Base-by-base conservation (phyloP, 176 grass and related monocot genomes). In the Oryza officinalis region DNA sequence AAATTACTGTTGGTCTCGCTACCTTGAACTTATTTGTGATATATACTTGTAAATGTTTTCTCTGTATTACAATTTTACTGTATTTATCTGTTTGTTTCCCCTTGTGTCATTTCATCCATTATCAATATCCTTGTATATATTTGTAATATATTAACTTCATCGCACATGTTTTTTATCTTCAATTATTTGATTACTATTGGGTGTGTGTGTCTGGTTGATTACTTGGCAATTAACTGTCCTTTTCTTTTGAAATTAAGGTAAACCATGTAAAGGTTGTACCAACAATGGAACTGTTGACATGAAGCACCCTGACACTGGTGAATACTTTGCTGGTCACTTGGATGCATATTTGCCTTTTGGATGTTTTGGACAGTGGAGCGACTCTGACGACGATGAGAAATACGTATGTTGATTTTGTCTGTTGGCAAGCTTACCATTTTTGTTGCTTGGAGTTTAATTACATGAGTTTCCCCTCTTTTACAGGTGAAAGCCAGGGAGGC, bases 241-340 rank as follows among this genome's bases (percentile, higher is more conserved):
- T 18, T 32, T 83, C 27, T 65, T 52, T 13, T 44, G 67, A 76
- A 54, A 76, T 46, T 13, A 46, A 84, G 82, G 72, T 76, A 63
- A 27, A 44, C 10, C 9, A 46, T 84, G 72, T 61, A 40, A 68
- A 38, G 72, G 60, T 27, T 84, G 82, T 68, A 27, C 10, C 13
- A 38, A 4, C 4, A n/a, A 15, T 54, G 71, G 72, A 65, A 52
- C 33, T 18, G 23, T 22, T 76, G 72, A 41, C 27, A 57, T 76
- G 47, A 76, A 68, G 63, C 71, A 84, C 14, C 72, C 63, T 52
- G 64, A 57, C 22, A 67, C 31, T 57, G 23, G 35, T 30, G 2
- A 50, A 13, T 77, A 57, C 37, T 15, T 26, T 43, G 72, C 63
- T 84, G 82, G 82, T 59, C 63, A 69, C 64, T 41, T 59, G 63